Conservation (phyloP, 768 basidiomycete species). For the Sarcomyxa edulis region DNA sequence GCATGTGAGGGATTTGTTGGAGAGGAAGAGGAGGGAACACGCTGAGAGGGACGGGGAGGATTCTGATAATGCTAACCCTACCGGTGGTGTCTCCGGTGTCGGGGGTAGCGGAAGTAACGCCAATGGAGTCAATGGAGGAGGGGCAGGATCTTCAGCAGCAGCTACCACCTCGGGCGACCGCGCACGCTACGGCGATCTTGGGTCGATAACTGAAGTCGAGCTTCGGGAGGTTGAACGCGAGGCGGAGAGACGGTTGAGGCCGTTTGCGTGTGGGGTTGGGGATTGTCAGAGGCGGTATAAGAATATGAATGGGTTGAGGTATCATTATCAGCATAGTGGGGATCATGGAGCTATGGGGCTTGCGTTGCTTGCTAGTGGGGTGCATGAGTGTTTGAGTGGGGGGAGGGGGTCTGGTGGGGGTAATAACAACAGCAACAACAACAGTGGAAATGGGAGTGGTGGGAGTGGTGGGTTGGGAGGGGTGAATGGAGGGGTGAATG, state of each 20-base stretch:
- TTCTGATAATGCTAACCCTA: neutral
- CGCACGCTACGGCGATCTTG: too few relatives aligned
- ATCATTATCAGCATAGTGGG: slow-evolving; percentile 96
- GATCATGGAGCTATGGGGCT: slow-evolving; percentile 92
- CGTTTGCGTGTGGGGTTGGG: slow-evolving; percentile 87
- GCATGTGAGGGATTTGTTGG: slow-evolving; percentile 69
- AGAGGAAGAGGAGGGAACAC: slow-evolving; percentile 41
- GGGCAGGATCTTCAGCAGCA: too few relatives aligned
- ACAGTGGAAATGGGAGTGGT: neutral
- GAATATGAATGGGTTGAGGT: slow-evolving; percentile 96
- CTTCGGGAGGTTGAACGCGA: slow-evolving; percentile 74
- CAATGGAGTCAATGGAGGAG: too few relatives aligned
- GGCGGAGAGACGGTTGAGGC: slow-evolving; percentile 75
- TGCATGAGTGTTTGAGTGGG: slow-evolving; percentile 47
- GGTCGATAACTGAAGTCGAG: slow-evolving; percentile 55
- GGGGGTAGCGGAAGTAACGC: too few relatives aligned
- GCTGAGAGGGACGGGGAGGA: slow-evolving; percentile 19
- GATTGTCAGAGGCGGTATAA: slow-evolving; percentile 88
- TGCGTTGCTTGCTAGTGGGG: slow-evolving; percentile 71
- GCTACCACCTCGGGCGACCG: too few relatives aligned
- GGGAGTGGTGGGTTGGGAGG: slow-evolving; percentile 3
- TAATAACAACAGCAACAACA: neutral
- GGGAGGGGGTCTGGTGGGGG: neutral
- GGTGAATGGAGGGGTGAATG: slow-evolving; percentile 7
- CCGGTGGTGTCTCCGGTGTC: neutral